Evolutionary conservation across 306 rosid genomes (phyloP), one percentile per base, ranked within the genome.

Genomic region (Hylodesmum podocarpum): DNA sequence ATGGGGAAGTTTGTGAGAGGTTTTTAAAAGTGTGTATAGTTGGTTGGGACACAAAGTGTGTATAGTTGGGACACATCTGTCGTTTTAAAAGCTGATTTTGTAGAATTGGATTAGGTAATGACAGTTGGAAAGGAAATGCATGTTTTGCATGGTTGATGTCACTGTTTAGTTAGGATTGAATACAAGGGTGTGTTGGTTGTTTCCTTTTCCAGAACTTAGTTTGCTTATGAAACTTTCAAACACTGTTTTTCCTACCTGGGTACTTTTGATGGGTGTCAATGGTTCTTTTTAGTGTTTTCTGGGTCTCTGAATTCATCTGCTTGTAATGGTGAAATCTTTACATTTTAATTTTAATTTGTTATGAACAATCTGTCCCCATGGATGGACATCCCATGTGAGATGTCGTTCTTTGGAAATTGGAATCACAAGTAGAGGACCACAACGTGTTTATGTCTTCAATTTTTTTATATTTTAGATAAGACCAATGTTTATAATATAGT

Each of bases 371-470:
- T 7, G n/a, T 58, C n/a, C 28, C 7, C 68, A 33, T 8, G 16
- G 46, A 27, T 27, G 13, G 64, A 6, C 64, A 57, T 57, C 31
- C 76, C 67, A 66, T 67, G 76, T 80, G 80, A 65, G 46, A 66
- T 8, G 12, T 16, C 16, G 46, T 61, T 5, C 12, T 59, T 31
- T 44, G 6, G 15, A 31, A 53, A 29, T 29, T 29, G 19, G 3
- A 25, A 25, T 4, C 0, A 41, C 6, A 51, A 18, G 63, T 49
- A 18, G 16, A 36, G 73, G 62, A 13, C 39, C 80, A 64, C 64
- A 18, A 37, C 15, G 49, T 36, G 69, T 36, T 63, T 10, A 13
- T 12, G 37, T 11, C 4, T 25, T 8, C 18, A 1, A n/a, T 16
- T 59, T 15, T 5, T 37, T 43, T 72, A 16, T 10, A 0, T 37